Percentiles rank a stretch among this genome's conserved stretches.
These are phyloP conservation scores for Yamadazyma mexicana DNA, from an alignment of 1,139 yeast species.

Conservation along the genomic window DNA sequence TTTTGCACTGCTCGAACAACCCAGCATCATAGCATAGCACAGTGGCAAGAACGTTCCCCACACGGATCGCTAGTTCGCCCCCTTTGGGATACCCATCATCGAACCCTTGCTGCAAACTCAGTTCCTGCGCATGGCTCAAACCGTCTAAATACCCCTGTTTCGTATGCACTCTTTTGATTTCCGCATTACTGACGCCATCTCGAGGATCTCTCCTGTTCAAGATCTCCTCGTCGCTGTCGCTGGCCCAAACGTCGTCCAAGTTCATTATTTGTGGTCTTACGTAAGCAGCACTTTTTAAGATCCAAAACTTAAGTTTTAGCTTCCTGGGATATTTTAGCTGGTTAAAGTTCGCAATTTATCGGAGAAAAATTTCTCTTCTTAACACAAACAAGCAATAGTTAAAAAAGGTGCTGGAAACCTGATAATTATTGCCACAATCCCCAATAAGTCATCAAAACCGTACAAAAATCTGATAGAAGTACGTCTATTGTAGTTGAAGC, in stretches of 20 bases:
- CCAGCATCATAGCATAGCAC: constrained; percentile 18
- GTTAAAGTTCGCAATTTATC: constrained; percentile 1
- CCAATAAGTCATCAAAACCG: background rate
- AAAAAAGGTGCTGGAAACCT: constrained; percentile 15
- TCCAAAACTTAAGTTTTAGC: background rate
- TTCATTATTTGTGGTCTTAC: too few species aligned
- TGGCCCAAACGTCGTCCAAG: constrained; percentile 43
- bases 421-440: background rate
- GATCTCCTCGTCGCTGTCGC: constrained; percentile 33
- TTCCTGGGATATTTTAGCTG: too few species aligned
- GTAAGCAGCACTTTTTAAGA: too few species aligned
- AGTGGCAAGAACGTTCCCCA: constrained; percentile 66
- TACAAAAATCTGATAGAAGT: background rate
- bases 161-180: constrained; percentile 60
- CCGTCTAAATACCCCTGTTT: constrained; percentile 90
- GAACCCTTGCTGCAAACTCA: constrained; percentile 74
- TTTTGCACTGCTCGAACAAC: constrained; percentile 35
- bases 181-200: constrained; percentile 20
- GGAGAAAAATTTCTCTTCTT: constrained; percentile 1
- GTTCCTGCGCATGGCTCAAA: constrained; percentile 65
- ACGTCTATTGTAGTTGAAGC: too few species aligned
- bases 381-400: constrained; percentile 1
- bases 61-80: constrained; percentile 61
- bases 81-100: constrained; percentile 80
- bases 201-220: background rate